Evolutionary conservation across 106 monocot genomes (phyloP).

Genomic region (Allium fistulosum): DNA sequence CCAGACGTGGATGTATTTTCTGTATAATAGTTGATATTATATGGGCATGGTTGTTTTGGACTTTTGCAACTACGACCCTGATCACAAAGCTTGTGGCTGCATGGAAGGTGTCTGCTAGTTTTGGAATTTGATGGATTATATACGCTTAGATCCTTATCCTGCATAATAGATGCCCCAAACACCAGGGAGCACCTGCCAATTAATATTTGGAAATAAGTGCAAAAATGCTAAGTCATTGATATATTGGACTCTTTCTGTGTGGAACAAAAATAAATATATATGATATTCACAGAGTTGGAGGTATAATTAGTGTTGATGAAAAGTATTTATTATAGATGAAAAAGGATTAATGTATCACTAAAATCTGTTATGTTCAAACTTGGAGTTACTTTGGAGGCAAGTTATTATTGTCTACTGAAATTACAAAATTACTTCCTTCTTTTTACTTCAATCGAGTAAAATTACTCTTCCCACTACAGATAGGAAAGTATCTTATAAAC

Average conservation of each 20-base stretch:
- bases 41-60: slow-evolving; percentile 76
- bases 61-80: slow-evolving; percentile 45
- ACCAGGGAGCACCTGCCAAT: slow-evolving; percentile 91
- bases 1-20: slow-evolving; percentile 93
- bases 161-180: slow-evolving; percentile 95
- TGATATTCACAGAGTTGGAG: background rate
- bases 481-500: too few relatives aligned
- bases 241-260: slow-evolving; percentile 10
- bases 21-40: slow-evolving; percentile 66
- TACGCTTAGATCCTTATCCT: slow-evolving; percentile 87
- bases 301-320: background rate
- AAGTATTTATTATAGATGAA: too few relatives aligned
- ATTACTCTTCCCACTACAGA: too few relatives aligned
- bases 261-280: background rate
- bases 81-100: slow-evolving; percentile 77
- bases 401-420: too few relatives aligned
- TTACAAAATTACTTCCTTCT: too few relatives aligned
- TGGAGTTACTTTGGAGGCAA: too few relatives aligned
- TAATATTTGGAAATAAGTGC: slow-evolving; percentile 83
- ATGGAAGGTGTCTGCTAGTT: slow-evolving; percentile 73
- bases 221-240: slow-evolving; percentile 37
- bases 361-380: too few relatives aligned
- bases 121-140: slow-evolving; percentile 78
- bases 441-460: too few relatives aligned
- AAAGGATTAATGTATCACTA: too few relatives aligned